A percentile compares a stretch with the other conserved stretches of the same genome.
These are phyloP conservation scores for Mortierella sp. DNA, from an alignment of 371 early-diverging fungal genomes.

Conservation along the genomic window DNA sequence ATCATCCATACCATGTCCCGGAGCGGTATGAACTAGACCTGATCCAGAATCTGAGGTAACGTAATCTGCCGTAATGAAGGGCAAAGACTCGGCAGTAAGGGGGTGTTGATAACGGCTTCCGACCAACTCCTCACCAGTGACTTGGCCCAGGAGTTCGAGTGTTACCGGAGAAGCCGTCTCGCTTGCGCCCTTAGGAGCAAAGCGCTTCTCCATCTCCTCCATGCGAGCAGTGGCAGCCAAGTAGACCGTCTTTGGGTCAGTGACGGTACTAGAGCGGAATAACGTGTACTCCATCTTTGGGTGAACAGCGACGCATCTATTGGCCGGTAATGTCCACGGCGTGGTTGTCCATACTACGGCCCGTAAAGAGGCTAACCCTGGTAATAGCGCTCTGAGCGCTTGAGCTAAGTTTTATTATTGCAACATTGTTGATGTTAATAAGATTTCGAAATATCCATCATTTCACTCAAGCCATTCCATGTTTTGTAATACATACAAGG, in stretches of 20 bases:
- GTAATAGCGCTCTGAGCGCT: slow-evolving; percentile 16
- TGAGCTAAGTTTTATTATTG: slow-evolving; percentile 14
- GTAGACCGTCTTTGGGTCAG: slow-evolving; percentile 46
- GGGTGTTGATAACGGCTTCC: slow-evolving; percentile 81
- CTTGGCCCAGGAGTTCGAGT: slow-evolving; percentile 28
- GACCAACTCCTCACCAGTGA: slow-evolving; percentile 71
- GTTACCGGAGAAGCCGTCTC: slow-evolving; percentile 6
- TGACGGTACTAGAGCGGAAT: slow-evolving; percentile 49
- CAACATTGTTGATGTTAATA: no score
- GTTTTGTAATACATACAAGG: slow-evolving; percentile 48
- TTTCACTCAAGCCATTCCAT: neutral
- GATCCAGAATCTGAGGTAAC: slow-evolving; percentile 86
- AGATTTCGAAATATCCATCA: no score
- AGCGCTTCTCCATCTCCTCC: slow-evolving; percentile 51
- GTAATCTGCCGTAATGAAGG: slow-evolving; percentile 78
- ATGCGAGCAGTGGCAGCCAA: slow-evolving; percentile 66
- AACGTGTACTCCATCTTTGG: slow-evolving; percentile 79
- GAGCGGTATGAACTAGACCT: slow-evolving; percentile 95
- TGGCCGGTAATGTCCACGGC: slow-evolving; percentile 96
- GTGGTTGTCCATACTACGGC: slow-evolving; percentile 97
- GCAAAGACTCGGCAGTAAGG: slow-evolving; percentile 60
- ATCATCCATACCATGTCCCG: slow-evolving; percentile 97
- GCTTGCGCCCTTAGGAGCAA: slow-evolving; percentile 7
- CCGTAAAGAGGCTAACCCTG: slow-evolving; percentile 39
- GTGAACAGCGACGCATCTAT: slow-evolving; percentile 86